Percentiles rank a stretch among this genome's conserved stretches.
Conservation (phyloP, 202 grass and related monocot genomes). For the Setaria italica region DNA sequence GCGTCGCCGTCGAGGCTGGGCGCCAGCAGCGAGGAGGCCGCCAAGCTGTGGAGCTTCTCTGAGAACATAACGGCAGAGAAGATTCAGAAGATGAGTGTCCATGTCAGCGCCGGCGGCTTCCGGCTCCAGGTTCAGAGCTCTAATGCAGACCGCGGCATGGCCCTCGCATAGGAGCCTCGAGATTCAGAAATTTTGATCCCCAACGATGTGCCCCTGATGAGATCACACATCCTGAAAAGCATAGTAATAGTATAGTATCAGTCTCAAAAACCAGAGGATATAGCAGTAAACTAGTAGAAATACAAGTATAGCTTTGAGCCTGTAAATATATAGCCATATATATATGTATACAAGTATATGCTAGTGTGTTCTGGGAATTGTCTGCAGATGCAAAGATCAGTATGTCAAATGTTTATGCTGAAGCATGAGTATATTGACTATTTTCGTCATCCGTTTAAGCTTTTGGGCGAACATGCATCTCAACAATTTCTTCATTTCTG, state of each 20-base stretch:
- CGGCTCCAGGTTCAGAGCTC: conserved; percentile 52
- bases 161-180: conserved; percentile 40
- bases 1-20: conserved; percentile 66
- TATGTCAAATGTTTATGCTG: background rate
- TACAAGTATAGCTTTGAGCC: conserved; percentile 24
- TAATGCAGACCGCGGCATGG: conserved; percentile 42
- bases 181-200: conserved; percentile 42
- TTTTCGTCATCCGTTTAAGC: background rate
- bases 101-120: conserved; percentile 7
- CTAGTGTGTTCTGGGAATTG: conserved; percentile 20
- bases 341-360: conserved; percentile 28
- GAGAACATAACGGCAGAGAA: conserved; percentile 61
- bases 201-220: background rate
- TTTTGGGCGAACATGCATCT: background rate
- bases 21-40: conserved; percentile 64
- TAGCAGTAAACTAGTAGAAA: background rate
- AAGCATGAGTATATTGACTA: background rate
- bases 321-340: conserved; percentile 45
- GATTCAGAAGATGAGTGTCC: conserved; percentile 10
- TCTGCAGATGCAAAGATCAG: conserved; percentile 36
- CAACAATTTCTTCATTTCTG: conserved; percentile 11
- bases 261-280: conserved; percentile 22
- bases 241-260: background rate
- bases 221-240: background rate
- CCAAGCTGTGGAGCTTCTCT: conserved; percentile 78